Percentiles rank a stretch among this genome's conserved stretches.
Evolutionary conservation across 2,329 filamentous ascomycete genomes (phyloP).

Genomic region (Diaporthe longicolla): DNA sequence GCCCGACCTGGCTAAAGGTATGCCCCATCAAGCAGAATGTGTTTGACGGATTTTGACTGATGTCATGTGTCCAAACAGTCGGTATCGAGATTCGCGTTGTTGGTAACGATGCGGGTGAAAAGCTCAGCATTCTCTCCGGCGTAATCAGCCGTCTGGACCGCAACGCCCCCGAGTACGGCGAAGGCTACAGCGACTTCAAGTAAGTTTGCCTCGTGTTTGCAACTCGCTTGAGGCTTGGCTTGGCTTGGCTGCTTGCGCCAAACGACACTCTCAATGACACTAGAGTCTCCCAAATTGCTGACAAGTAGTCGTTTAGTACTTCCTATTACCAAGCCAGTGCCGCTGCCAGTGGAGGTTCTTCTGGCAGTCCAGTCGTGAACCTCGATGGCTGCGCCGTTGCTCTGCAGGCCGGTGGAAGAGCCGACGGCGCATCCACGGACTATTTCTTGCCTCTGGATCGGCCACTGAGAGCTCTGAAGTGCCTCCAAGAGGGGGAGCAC

Average conservation of each 20-base stretch:
- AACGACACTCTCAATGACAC: background rate
- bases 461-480: constrained; percentile 87
- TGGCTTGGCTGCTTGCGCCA: background rate
- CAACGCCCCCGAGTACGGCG: constrained; percentile 95
- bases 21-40: constrained; percentile 28
- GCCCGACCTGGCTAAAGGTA: constrained; percentile 84
- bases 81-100: constrained; percentile 97
- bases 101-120: constrained; percentile 98
- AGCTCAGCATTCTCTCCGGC: constrained; percentile 96
- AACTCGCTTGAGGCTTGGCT: background rate
- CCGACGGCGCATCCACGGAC: constrained; percentile 95
- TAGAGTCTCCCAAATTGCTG: background rate
- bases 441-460: constrained; percentile 97
- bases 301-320: constrained; percentile 53
- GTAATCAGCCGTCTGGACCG: constrained; percentile 96
- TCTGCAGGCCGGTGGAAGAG: constrained; percentile 92
- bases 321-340: constrained; percentile 99
- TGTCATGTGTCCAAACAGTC: constrained; percentile 63
- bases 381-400: constrained; percentile 93
- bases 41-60: constrained; percentile 44
- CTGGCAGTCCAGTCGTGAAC: constrained; percentile 98
- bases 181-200: constrained; percentile 96
- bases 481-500: constrained; percentile 80
- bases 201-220: constrained; percentile 36
- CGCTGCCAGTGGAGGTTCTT: constrained; percentile 95